phyloP scores from a whole-genome alignment of 129 eudicot species.

The Centella asiatica region DNA sequence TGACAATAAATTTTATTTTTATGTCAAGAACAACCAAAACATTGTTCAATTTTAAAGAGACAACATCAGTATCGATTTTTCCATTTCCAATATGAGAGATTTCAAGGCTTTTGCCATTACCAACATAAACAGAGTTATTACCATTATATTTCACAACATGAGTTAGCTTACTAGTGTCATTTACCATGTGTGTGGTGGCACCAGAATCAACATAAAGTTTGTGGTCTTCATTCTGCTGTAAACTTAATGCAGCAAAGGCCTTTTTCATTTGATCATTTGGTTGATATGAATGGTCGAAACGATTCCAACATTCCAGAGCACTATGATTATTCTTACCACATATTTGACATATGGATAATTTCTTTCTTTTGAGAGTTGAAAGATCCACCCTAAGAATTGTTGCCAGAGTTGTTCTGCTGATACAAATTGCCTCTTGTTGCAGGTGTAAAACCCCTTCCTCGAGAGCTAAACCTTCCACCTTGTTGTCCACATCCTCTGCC shows the following conservation, averaged over 20 bases:
- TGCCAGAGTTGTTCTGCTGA: not conserved
- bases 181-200: not conserved
- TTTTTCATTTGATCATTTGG: not conserved
- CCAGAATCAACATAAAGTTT: not conserved
- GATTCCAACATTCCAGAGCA: not conserved
- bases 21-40: too few species aligned
- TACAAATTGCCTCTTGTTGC: too few species aligned
- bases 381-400: not conserved
- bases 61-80: not conserved
- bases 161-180: not conserved
- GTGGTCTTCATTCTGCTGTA: not conserved
- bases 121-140: not conserved
- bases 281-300: not conserved
- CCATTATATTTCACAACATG: not conserved
- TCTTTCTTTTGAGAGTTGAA: not conserved
- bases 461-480: not conserved
- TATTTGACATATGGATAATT: not conserved
- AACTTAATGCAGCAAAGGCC: not conserved
- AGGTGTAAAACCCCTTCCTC: not conserved
- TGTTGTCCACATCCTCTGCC: not conserved
- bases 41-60: not conserved
- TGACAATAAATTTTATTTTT: not conserved
- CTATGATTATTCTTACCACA: not conserved
- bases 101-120: not conserved
- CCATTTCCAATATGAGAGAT: not conserved